Percentiles rank a stretch among this genome's conserved stretches.
phyloP scores from a whole-genome alignment of 2,329 filamentous ascomycete genomes.

The Pleurostoma richardsiae region DNA sequence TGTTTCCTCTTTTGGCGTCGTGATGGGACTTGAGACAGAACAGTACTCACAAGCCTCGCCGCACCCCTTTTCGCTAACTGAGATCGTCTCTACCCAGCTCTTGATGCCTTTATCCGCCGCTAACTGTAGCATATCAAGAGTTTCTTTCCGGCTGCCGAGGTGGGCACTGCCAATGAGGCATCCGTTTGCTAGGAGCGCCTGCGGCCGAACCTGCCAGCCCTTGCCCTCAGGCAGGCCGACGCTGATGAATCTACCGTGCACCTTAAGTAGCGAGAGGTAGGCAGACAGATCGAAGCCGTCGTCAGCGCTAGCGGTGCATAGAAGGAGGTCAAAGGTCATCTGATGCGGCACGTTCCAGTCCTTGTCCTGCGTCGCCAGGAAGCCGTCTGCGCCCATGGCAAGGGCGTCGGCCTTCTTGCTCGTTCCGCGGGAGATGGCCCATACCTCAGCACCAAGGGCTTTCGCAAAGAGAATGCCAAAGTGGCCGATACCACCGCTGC shows the following conservation, averaged over 20 bases:
- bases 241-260: slow-evolving; percentile 56
- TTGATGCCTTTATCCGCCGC: slow-evolving; percentile 30
- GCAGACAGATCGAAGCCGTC: slow-evolving; percentile 47
- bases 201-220: slow-evolving; percentile 39
- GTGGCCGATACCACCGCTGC: slow-evolving; percentile 66
- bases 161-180: slow-evolving; percentile 33
- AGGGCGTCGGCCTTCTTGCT: slow-evolving; percentile 44
- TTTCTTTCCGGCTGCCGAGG: slow-evolving; percentile 42
- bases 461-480: slow-evolving; percentile 67
- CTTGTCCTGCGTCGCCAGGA: slow-evolving; percentile 18
- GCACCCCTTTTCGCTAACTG: not conserved
- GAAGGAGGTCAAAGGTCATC: slow-evolving; percentile 45
- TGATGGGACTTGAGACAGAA: too few relatives aligned
- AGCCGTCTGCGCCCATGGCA: slow-evolving; percentile 47
- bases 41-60: not conserved
- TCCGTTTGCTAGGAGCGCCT: slow-evolving; percentile 50
- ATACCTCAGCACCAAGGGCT: slow-evolving; percentile 55
- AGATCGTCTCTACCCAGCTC: not conserved
- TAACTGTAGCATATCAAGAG: slow-evolving; percentile 48
- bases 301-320: slow-evolving; percentile 35
- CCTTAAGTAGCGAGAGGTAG: slow-evolving; percentile 53
- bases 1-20: too few relatives aligned
- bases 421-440: slow-evolving; percentile 45
- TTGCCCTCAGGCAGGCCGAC: slow-evolving; percentile 55
- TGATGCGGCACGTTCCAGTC: slow-evolving; percentile 44